phyloP scores from a whole-genome alignment of 2,329 filamentous ascomycete species.

The Apiospora aurea region DNA sequence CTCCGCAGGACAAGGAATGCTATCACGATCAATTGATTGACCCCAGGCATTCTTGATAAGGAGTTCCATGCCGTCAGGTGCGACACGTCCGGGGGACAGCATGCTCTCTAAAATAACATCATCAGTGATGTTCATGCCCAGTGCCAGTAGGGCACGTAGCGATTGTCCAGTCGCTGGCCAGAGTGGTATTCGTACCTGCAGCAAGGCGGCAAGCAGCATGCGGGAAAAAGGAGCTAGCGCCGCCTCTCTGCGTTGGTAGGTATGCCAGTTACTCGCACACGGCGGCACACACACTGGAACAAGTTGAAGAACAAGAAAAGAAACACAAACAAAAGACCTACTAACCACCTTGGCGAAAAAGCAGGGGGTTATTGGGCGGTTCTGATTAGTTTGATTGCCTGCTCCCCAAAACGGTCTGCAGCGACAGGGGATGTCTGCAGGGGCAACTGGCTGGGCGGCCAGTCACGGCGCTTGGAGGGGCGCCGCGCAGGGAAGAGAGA shows the following conservation, averaged over 20 bases:
- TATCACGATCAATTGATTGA: slow-evolving; percentile 10
- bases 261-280: background rate
- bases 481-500: slow-evolving; percentile 17
- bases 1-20: background rate
- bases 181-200: slow-evolving; percentile 8
- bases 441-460: background rate
- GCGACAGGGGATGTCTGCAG: background rate
- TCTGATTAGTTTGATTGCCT: slow-evolving; percentile 20
- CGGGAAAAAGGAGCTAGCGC: slow-evolving; percentile 8
- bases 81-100: background rate
- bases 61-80: background rate
- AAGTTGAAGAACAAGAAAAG: background rate
- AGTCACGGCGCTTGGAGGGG: slow-evolving; percentile 9
- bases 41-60: background rate
- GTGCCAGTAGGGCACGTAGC: too few relatives aligned
- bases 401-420: slow-evolving; percentile 10
- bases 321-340: background rate
- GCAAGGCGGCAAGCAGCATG: background rate
- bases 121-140: too few relatives aligned
- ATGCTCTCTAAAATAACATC: background rate
- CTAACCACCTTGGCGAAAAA: background rate
- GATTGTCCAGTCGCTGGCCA: background rate
- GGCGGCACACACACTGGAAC: background rate
- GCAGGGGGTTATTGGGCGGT: background rate
- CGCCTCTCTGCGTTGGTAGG: background rate